Base-by-base conservation (phyloP, 345 rosid species). In the Citrus maxima region DNA sequence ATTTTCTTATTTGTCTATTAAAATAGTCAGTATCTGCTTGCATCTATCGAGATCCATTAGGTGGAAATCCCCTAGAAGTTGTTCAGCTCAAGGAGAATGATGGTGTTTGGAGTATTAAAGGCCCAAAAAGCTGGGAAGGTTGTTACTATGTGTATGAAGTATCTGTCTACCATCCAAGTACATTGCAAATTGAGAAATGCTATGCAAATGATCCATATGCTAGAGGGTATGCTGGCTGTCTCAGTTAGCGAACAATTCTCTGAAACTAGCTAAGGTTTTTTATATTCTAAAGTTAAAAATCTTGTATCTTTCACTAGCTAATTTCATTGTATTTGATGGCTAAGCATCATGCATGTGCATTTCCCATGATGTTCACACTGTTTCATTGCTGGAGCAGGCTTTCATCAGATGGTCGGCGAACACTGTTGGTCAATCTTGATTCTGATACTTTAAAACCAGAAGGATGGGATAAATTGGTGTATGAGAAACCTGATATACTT, bases 121-220 rank as follows among this genome's bases (percentile, higher is more conserved):
- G 92, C 64, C 88, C 90, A 72, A 88, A 78, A 81, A 79, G 86
- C 79, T 91, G 98, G 98, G 97, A 92, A 82, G 94, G 97, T 76
- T 92, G 92, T 84, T 93, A 95, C 83, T 95, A 90, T 71, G 83
- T 83, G 73, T 95, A 93, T 84, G 91, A 92, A 87, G 90, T 95
- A 62, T 87, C 76, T 68, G 95, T 91, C 77, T 93, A 90, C 80
- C 98, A 95, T 87, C 93, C 91, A 24, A 93, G 90, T 88, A 90
- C 94, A 73, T 84, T 88, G 82, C 79, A 68, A 73, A 65, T 93
- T 72, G 98, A 95, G 85, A 89, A 89, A 73, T 93, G 97, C 90
- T 88, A 72, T 85, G 95, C 95, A 64, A 93, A 91, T 84, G 99
- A 93, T 91, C 99, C 99, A 79, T 93, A 93, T 85, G 97, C 97